These are phyloP conservation scores for Solanum appendiculatum DNA, from an alignment of 257 asterid species.

Conservation along the genomic window DNA sequence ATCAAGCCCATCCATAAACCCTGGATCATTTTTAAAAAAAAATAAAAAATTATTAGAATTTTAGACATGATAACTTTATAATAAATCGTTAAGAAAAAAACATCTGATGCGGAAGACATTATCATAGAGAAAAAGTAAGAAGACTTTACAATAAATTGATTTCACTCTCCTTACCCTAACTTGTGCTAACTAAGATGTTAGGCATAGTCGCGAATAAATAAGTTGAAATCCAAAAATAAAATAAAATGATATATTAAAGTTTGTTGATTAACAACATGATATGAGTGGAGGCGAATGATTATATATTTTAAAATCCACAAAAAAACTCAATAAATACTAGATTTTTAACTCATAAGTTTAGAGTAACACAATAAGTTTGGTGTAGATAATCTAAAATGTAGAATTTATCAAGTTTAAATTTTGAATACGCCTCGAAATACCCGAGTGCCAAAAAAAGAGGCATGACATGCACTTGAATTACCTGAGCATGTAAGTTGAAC, in stretches of 20 bases:
- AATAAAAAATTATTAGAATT: neutral
- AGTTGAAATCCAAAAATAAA: neutral
- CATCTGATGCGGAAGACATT: neutral
- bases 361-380: neutral
- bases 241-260: neutral
- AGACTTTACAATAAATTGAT: neutral
- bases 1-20: constrained; percentile 67
- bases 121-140: neutral
- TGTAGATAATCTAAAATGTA: neutral
- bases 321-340: neutral
- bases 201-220: neutral
- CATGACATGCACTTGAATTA: neutral
- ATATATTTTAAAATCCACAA: neutral
- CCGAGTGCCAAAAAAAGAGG: rapidly evolving
- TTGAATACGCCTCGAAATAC: rapidly evolving
- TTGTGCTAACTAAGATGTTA: neutral
- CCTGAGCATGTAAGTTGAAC: constrained; percentile 42
- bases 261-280: neutral
- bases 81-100: neutral
- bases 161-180: neutral
- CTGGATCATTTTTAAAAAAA: constrained; percentile 12
- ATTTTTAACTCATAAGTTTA: neutral
- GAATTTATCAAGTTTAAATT: neutral
- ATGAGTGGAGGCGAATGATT: neutral
- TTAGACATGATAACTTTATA: neutral